Percentiles rank a stretch among this genome's conserved stretches.
phyloP scores from a whole-genome alignment of 495 filamentous ascomycete species.

The Amorphotheca resinae region DNA sequence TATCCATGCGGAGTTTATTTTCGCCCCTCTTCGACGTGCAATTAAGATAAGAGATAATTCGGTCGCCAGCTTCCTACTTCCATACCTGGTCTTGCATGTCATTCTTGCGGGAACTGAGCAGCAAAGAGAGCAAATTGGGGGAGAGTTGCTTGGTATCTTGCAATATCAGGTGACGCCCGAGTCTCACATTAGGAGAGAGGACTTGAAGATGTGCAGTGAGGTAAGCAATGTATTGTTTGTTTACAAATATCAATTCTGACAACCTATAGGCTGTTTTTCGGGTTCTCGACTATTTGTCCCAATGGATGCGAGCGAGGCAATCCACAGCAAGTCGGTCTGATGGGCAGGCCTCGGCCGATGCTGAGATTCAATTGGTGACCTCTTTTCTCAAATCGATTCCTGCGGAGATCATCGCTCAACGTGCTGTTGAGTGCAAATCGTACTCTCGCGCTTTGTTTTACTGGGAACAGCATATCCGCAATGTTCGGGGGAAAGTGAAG shows the following conservation, averaged over 20 bases:
- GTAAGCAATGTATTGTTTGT: slow-evolving; percentile 32
- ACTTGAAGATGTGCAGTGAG: slow-evolving; percentile 70
- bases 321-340: slow-evolving; percentile 21
- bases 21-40: slow-evolving; percentile 64
- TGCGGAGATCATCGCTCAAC: slow-evolving; percentile 68
- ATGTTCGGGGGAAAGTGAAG: slow-evolving; percentile 29
- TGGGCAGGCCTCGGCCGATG: background rate
- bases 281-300: slow-evolving; percentile 78
- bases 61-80: slow-evolving; percentile 75
- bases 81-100: slow-evolving; percentile 69
- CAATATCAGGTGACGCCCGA: slow-evolving; percentile 44
- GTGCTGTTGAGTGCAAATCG: slow-evolving; percentile 84
- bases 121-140: slow-evolving; percentile 51
- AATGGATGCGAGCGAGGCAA: slow-evolving; percentile 78
- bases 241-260: slow-evolving; percentile 1
- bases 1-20: slow-evolving; percentile 58
- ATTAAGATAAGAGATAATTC: slow-evolving; percentile 72
- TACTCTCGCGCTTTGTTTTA: slow-evolving; percentile 86
- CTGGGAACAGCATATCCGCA: slow-evolving; percentile 81
- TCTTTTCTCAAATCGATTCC: slow-evolving; percentile 57
- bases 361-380: slow-evolving; percentile 41
- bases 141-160: slow-evolving; percentile 61
- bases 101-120: slow-evolving; percentile 54
- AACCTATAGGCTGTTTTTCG: slow-evolving; percentile 65
- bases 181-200: slow-evolving; percentile 44